A percentile compares a stretch with the other conserved stretches of the same genome.
These are phyloP conservation scores for Cochlearia excelsa DNA, from an alignment of 345 rosid species.

Conservation along the genomic window DNA sequence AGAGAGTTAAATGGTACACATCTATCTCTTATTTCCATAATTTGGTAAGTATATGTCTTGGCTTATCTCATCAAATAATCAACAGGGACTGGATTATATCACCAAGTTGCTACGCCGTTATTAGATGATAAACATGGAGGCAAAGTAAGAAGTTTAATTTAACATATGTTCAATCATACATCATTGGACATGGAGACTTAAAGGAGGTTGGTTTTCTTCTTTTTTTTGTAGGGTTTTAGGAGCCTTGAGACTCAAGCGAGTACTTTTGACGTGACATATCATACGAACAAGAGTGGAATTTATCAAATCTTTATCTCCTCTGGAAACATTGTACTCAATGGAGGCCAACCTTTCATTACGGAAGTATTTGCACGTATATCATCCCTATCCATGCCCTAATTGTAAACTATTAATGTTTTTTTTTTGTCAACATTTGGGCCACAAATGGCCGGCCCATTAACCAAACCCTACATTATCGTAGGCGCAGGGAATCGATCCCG, in stretches of 20 bases:
- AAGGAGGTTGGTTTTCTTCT: no score
- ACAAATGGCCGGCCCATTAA: no score
- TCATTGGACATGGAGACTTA: no score
- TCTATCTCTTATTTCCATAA: conserved; percentile 12
- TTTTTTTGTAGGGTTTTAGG: no score
- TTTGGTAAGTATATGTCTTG: neutral
- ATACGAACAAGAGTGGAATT: conserved; percentile 65
- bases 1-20: conserved; percentile 48
- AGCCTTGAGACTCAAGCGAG: conserved; percentile 39
- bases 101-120: conserved; percentile 38
- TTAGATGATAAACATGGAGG: no score
- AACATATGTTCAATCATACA: no score
- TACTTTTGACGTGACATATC: conserved; percentile 52
- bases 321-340: conserved; percentile 69
- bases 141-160: no score
- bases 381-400: conserved; percentile 3
- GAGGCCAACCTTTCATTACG: conserved; percentile 62
- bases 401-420: no score
- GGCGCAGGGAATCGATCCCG: no score
- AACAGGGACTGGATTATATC: conserved; percentile 40
- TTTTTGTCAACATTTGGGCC: no score
- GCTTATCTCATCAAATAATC: conserved; percentile 8
- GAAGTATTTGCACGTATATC: conserved; percentile 82
- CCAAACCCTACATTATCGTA: no score
- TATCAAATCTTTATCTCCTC: conserved; percentile 56